Evolutionary conservation across 306 rosid genomes (phyloP), one percentile per base, ranked within the genome.

Genomic region (Vigna hirtella): DNA sequence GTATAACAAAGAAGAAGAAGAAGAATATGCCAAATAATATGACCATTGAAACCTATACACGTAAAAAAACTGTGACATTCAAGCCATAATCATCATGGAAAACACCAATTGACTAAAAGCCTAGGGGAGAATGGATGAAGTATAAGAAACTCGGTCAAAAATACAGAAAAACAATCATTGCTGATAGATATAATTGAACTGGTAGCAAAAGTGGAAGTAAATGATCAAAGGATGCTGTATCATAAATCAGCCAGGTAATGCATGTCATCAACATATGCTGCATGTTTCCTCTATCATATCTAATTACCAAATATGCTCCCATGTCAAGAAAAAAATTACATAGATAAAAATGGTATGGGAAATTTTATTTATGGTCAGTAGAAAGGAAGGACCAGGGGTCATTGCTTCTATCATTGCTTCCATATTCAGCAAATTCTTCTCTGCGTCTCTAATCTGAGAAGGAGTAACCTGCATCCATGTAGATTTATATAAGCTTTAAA

Each of bases 391-490:
- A 95, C 99, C 99, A 13, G 98, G 94, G 79, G 98, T 89, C 99
- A 95, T 95, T 57, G 88, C 98, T 88, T 95, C 98, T 80, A 95
- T 95, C 93, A 95, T 93, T 74, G 84, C 88, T 90, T 95, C 99
- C 99, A 95, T 93, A 74, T 86, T 71, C 91, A 77, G 82, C 71
- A 93, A 80, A 86, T 87, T 95, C 90, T 93, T 95, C 81, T 95
- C 99, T 6, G 99, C 99, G 73, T 95, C 99, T 82, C 98, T 96
- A 86, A 95, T 85, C 82, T 95, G 98, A 77, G 98, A 93, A 67
- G 98, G 98, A 74, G 98, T 95, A 77, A 92, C 93, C 98, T 95
- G 89, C 32, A 79, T 45, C 72, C 81, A 80, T 62, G 45, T 12
- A 70, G 53, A 70, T 73, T 55, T 32, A 57, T 53, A 47, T 36